Base-by-base conservation (phyloP, 805 yeast genomes). In the Yamadazyma laniorum region DNA sequence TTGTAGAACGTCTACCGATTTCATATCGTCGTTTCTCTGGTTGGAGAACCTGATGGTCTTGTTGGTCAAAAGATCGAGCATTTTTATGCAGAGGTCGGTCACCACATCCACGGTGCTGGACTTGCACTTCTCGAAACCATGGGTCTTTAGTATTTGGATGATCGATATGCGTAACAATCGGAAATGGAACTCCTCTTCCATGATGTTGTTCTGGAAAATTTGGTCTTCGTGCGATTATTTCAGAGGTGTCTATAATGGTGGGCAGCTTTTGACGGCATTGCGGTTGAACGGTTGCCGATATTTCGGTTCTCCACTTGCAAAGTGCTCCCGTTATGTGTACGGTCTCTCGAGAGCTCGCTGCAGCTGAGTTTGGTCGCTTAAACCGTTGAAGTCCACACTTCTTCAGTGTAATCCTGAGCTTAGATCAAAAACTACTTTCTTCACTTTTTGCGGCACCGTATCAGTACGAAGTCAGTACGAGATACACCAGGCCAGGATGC, bases 81-180 rank as follows among this genome's bases (percentile, higher is more conserved):
- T 82, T 40, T 83, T 73, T 13, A 85, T 63, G 54, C 83, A 79
- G 1, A 91, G 53, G 52, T 89, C 96, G 0, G 95, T 81, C n/a
- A 89, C 49, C 2, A 80, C 72, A 52, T 88, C 90, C 7, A 91
- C 67, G 1, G 84, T 75, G 6, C 77, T 68, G 6, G 91, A 85
- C 35, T 80, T 71, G 46, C 90, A 80, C 50, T 80, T 74, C 44
- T 87, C 96, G 52, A 89, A 87, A 0, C 99, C 99, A 21, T 80
- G 76, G 0, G 93, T 79, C 44, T 87, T 79, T 36, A 91, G 70
- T 4, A 82, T 65, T 61, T 82, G 81, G 1, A 75, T 70, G 22
- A 67, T 56, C 6, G 72, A 64, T 34, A 69, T 51, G 35, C 71
- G 53, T 18, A 67, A 51, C 31, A 67, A 42, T 28, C 66, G 57